Conservation (phyloP, 2,329 filamentous ascomycete species). For the Dothideomycetes sp. region DNA sequence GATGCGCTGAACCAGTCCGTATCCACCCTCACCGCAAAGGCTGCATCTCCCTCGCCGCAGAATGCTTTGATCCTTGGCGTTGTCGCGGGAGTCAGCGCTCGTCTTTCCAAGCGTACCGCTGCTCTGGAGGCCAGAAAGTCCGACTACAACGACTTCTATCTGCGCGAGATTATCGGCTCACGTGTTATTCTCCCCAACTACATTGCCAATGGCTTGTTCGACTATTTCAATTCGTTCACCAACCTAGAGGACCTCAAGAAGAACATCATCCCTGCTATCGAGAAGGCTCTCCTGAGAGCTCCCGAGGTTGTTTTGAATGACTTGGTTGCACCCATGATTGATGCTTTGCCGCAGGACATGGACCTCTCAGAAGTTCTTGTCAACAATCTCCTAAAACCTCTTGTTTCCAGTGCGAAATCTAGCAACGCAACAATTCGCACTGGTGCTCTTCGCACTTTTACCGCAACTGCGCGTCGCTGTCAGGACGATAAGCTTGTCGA, state of each 20-base stretch:
- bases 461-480: slow-evolving; percentile 55
- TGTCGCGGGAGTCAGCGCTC: slow-evolving; percentile 75
- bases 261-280: slow-evolving; percentile 69
- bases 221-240: slow-evolving; percentile 75
- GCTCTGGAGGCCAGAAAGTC: slow-evolving; percentile 58
- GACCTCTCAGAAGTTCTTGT: slow-evolving; percentile 70
- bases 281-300: slow-evolving; percentile 79
- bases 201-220: slow-evolving; percentile 61
- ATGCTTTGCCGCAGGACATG: slow-evolving; percentile 57
- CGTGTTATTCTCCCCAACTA: slow-evolving; percentile 61
- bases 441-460: slow-evolving; percentile 67
- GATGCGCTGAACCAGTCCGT: slow-evolving; percentile 57
- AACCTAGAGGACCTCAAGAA: slow-evolving; percentile 64
- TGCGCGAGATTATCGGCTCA: slow-evolving; percentile 75
- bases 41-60: slow-evolving; percentile 52
- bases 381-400: slow-evolving; percentile 68
- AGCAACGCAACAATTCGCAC: slow-evolving; percentile 69
- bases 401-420: slow-evolving; percentile 86
- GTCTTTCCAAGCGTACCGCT: slow-evolving; percentile 54
- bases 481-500: slow-evolving; percentile 50
- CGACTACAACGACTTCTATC: slow-evolving; percentile 72
- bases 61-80: slow-evolving; percentile 75
- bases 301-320: slow-evolving; percentile 83
- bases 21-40: slow-evolving; percentile 59
- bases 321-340: slow-evolving; percentile 63